These are phyloP conservation scores for Aspergillus ochraceus DNA, from an alignment of 2,329 filamentous ascomycete genomes.

Conservation along the genomic window DNA sequence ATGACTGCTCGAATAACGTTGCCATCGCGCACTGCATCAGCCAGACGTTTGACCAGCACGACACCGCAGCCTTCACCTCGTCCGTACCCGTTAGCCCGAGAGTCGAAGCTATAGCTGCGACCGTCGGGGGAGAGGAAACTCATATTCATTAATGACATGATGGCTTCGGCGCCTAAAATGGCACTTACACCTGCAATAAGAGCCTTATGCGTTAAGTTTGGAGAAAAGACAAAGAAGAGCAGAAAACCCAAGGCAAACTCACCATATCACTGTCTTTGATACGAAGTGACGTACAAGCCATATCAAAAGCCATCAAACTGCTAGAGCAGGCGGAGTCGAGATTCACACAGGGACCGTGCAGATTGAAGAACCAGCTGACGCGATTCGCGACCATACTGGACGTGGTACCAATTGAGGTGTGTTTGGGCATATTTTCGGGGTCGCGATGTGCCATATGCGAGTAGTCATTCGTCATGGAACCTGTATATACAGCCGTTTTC, in stretches of 20 bases:
- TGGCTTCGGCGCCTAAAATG: not conserved
- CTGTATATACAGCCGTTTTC: not conserved
- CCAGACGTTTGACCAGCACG: not conserved
- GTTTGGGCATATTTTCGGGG: not conserved
- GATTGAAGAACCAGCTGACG: conserved; percentile 8
- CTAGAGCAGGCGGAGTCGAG: conserved; percentile 19
- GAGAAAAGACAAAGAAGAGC: too few species aligned
- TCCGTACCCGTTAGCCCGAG: not conserved
- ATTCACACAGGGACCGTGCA: conserved; percentile 7
- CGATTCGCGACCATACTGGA: conserved; percentile 1
- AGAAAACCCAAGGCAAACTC: not conserved
- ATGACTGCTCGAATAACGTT: not conserved
- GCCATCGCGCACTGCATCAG: not conserved
- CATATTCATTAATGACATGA: not conserved
- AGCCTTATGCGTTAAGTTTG: not conserved
- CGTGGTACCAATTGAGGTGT: not conserved
- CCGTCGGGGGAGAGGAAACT: conserved; percentile 19
- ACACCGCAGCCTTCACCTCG: not conserved
- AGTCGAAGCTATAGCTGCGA: not conserved
- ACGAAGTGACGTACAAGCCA: not conserved
- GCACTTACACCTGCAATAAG: not conserved
- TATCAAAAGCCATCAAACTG: conserved; percentile 9
- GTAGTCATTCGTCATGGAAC: not conserved
- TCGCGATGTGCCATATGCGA: not conserved
- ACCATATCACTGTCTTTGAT: not conserved